Evolutionary conservation across 2,329 filamentous ascomycete genomes (phyloP).

Genomic region (Penicillium sp.): DNA sequence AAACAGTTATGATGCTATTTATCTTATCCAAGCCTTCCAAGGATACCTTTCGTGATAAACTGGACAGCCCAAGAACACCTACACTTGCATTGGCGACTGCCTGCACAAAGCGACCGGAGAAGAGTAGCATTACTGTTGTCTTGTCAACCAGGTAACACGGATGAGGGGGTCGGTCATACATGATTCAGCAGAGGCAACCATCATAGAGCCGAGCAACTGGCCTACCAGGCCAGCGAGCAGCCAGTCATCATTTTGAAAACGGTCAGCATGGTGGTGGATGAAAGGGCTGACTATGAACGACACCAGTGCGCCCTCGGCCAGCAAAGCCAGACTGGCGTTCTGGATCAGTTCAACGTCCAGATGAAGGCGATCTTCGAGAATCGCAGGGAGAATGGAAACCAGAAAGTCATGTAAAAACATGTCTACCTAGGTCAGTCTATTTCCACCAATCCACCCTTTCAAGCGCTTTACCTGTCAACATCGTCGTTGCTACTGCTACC

Average conservation of each 20-base stretch:
- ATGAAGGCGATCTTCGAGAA: neutral
- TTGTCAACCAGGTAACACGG: neutral
- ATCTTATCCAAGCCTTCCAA: neutral
- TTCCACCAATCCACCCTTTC: neutral
- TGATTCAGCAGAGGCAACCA: conserved; percentile 3
- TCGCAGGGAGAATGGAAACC: neutral
- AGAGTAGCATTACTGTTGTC: conserved; percentile 10
- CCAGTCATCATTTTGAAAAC: conserved; percentile 20
- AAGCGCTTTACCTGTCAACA: neutral
- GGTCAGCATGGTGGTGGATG: conserved; percentile 24
- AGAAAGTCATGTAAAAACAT: neutral
- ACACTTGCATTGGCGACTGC: neutral
- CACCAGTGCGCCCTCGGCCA: conserved; percentile 26
- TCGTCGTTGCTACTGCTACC: neutral
- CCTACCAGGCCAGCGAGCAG: conserved; percentile 21
- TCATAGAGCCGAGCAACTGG: conserved; percentile 22
- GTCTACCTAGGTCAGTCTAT: neutral
- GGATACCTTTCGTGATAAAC: neutral
- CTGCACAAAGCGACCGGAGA: neutral
- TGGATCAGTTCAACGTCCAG: conserved; percentile 18
- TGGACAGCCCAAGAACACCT: conserved; percentile 4
- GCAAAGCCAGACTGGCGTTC: conserved; percentile 24
- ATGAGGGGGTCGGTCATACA: neutral
- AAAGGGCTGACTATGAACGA: conserved; percentile 22
- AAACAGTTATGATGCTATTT: neutral